Evolutionary conservation across 2,329 filamentous ascomycete species (phyloP).

Genomic region (Trichoderma breve): DNA sequence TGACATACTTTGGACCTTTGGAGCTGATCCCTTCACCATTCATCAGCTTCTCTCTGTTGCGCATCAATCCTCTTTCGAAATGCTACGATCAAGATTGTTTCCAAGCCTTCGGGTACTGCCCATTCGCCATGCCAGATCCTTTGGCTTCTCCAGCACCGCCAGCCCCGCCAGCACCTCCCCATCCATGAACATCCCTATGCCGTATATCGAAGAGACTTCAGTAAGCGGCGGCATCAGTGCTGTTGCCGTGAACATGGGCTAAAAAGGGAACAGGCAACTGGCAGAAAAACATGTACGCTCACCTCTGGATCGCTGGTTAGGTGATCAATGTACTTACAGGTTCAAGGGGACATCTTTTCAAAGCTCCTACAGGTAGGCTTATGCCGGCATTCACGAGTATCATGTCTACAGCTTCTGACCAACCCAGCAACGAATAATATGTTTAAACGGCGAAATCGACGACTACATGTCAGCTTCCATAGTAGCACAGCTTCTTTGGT

Average conservation of each 20-base stretch:
- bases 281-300: slow-evolving; percentile 71
- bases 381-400: background rate
- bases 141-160: slow-evolving; percentile 42
- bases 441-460: slow-evolving; percentile 87
- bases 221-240: slow-evolving; percentile 29
- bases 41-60: slow-evolving; percentile 1
- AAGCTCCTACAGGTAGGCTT: slow-evolving; percentile 66
- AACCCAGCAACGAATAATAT: slow-evolving; percentile 82
- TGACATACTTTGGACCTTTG: background rate
- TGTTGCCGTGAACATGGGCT: slow-evolving; percentile 20
- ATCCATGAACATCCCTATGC: slow-evolving; percentile 50
- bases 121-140: slow-evolving; percentile 38
- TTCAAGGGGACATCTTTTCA: slow-evolving; percentile 75
- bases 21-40: background rate
- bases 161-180: slow-evolving; percentile 30
- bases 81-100: slow-evolving; percentile 32
- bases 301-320: too few relatives aligned
- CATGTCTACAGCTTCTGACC: background rate
- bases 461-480: slow-evolving; percentile 89
- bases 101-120: slow-evolving; percentile 37
- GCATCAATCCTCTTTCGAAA: slow-evolving; percentile 17
- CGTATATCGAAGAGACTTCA: slow-evolving; percentile 53
- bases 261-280: slow-evolving; percentile 59
- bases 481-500: slow-evolving; percentile 93
- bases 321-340: slow-evolving; percentile 22